phyloP scores from a whole-genome alignment of 2,329 filamentous ascomycete genomes.

The Zymoseptoria passerinii region DNA sequence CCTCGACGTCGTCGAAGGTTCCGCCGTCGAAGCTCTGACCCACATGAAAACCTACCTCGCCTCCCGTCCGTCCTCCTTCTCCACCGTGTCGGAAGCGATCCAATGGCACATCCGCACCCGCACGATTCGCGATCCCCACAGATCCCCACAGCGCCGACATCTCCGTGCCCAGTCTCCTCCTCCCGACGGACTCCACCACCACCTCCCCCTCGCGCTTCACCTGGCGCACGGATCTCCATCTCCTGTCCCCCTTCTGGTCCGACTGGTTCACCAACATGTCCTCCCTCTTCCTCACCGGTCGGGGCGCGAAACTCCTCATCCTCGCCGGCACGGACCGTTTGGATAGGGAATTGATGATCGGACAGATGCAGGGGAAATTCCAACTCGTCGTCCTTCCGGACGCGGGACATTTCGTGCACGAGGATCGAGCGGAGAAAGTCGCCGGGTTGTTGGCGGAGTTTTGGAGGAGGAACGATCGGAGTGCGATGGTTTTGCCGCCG shows the following conservation, averaged over 20 bases:
- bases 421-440: slow-evolving; percentile 86
- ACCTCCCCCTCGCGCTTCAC: slow-evolving; percentile 46
- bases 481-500: slow-evolving; percentile 73
- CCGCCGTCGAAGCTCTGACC: slow-evolving; percentile 85
- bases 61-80: slow-evolving; percentile 69
- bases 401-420: slow-evolving; percentile 93
- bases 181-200: slow-evolving; percentile 32
- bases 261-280: slow-evolving; percentile 87
- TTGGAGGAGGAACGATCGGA: slow-evolving; percentile 82
- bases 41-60: slow-evolving; percentile 91
- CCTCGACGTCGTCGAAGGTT: slow-evolving; percentile 89
- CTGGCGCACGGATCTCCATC: slow-evolving; percentile 78
- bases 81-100: slow-evolving; percentile 69
- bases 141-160: slow-evolving; percentile 80
- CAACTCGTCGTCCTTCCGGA: slow-evolving; percentile 90
- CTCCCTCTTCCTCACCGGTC: slow-evolving; percentile 73
- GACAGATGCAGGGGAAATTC: slow-evolving; percentile 98
- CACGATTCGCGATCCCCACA: slow-evolving; percentile 73
- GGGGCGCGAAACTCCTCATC: slow-evolving; percentile 74
- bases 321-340: slow-evolving; percentile 83
- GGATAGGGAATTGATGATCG: slow-evolving; percentile 87
- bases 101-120: slow-evolving; percentile 90
- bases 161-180: slow-evolving; percentile 75
- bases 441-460: slow-evolving; percentile 82
- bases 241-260: slow-evolving; percentile 87